Base-by-base conservation (phyloP, 75 land plant genomes). In the Sequoiadendron giganteum region DNA sequence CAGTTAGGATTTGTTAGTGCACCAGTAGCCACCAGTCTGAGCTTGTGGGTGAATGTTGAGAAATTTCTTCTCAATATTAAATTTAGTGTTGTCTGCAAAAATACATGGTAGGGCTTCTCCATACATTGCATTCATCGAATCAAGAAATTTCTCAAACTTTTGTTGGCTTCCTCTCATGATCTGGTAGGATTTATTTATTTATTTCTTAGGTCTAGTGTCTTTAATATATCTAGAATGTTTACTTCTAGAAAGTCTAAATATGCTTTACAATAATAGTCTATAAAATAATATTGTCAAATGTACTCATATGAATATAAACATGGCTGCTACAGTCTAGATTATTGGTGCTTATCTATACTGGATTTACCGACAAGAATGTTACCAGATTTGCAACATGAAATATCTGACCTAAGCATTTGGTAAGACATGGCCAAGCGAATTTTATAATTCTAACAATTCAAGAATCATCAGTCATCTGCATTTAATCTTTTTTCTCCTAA, bases 101-200 rank as follows among this genome's bases (percentile, higher is more conserved):
- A 80, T 3, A 86, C 92, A 15, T 88, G 92, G 87, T 13, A 83
- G 34, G 61, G 86, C 6, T 92, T 91, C 89, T 84, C 92, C 15
- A 38, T 42, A 56, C 78, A 91, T 58, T 88, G 93, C 11, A 86
- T 91, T 32, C 68, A 55, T n/a, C 92, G 84, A 30, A 58, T 91
- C 10, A 38, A 32, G 21, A 65, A 47, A 11, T 92, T 92, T 68
- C 68, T 92, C 19, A 77, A 55, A 49, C 92, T 91, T 54, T 92
- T 90, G 7, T 36, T 91, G 40, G 89, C 92, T 8, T 87, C 92
- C 87, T 38, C 49, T 89, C 75, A 91, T 92, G 93, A 81, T 89
- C 19, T 92, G 93, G 93, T 92, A 90, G 25, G 43, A 4, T 9
- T n/a, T 82, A 42, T 82, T 82, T 65, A 65, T 28, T 65, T 65